Base-by-base conservation (phyloP, 768 basidiomycete species). In the Mycena leptocephala region DNA sequence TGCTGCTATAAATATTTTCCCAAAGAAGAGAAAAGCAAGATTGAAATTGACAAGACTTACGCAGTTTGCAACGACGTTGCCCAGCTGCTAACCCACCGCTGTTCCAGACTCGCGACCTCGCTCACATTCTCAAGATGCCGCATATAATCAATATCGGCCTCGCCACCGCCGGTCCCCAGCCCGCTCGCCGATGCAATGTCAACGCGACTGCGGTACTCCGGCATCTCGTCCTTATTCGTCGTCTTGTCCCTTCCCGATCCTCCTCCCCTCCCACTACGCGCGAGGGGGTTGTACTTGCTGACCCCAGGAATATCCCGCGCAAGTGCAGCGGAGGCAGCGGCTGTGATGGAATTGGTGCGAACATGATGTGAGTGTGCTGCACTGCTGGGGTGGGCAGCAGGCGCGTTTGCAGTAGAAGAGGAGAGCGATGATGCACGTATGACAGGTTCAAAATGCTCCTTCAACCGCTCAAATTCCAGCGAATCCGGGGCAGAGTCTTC, bases 361-460 rank as follows among this genome's bases (percentile, higher is more conserved):
- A 91, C 86, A 83, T 92, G 92, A 87, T 94, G 94, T 88, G 93
- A 92, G 87, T 91, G 87, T 59, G 90, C 86, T 79, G 88, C 85
- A 80, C 86, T 88, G 84, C 88, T 88, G 76, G 86, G 86, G 70
- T 88, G 84, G 79, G 84, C 83, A 83, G 86, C 81, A 83, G 89
- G 86, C 75, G 84, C 79, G 80, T 86, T 84, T 67, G 83, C 80
- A 80, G 91, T 88, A 83, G 93, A 93, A 85, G 93, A 89, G 81
- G 94, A 93, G 85, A 92, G 88, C 74, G 93, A 91, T 76, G 95
- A 93, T 89, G 94, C 92, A 86, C 96, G 74, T 85, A 99, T 87
- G 88, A 96, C 95, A 70, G 96, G 95, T 83, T 99, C 98, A 87
- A 99, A 97, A 85, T 99, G 97, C 80, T 98, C 97, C 86, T 98